Evolutionary conservation across 768 basidiomycete genomes (phyloP).

Genomic region (Boletus fagicola): DNA sequence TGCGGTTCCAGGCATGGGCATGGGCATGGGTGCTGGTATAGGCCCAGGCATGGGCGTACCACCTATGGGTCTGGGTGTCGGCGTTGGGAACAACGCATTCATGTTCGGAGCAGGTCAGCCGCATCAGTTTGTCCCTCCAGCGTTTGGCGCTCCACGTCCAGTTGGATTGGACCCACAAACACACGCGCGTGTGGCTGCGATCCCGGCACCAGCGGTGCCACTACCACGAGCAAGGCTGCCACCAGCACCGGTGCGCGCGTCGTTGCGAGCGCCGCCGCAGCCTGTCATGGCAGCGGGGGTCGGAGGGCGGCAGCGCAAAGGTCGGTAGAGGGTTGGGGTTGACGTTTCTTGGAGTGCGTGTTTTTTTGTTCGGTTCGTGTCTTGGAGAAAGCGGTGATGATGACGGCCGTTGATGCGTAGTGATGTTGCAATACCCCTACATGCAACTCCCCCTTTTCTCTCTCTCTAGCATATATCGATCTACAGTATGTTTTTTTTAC

Average conservation of each 20-base stretch:
- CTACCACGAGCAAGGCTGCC: too few species aligned
- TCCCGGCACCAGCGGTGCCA: neutral
- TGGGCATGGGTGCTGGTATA: conserved; percentile 1
- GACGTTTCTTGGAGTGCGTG: neutral
- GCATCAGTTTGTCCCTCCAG: conserved; percentile 10
- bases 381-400: neutral
- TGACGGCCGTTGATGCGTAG: neutral
- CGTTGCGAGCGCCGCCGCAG: neutral
- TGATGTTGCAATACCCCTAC: conserved; percentile 1
- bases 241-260: neutral
- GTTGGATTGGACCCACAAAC: neutral
- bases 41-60: conserved; percentile 8
- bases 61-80: neutral
- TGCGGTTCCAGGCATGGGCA: neutral
- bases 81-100: conserved; percentile 3
- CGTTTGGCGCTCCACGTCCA: neutral
- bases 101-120: conserved; percentile 19
- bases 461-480: conserved; percentile 3
- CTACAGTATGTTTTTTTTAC: neutral
- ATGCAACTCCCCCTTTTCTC: neutral
- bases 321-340: neutral
- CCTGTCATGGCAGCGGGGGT: conserved; percentile 3
- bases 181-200: neutral
- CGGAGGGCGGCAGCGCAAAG: conserved; percentile 10
- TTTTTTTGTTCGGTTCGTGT: neutral